Evolutionary conservation across 345 rosid species (phyloP).

Genomic region (Eutrema japonicum): DNA sequence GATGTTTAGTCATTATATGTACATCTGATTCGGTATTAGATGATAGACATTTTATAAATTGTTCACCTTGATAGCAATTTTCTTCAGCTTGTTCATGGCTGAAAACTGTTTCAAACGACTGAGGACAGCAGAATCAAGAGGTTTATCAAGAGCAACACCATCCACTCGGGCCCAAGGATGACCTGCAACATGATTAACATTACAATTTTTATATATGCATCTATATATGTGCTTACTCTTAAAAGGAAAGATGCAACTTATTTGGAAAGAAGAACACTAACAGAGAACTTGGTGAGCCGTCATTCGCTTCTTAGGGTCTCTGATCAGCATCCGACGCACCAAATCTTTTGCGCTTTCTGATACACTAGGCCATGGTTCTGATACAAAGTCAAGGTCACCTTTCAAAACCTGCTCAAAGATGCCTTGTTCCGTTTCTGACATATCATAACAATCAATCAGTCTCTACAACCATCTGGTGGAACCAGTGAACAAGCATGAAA

Average conservation of each 20-base stretch:
- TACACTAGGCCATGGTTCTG: slow-evolving; percentile 98
- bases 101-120: slow-evolving; percentile 90
- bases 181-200: slow-evolving; percentile 49
- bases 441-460: slow-evolving; percentile 32
- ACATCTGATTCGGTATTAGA: neutral
- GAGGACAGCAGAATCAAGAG: slow-evolving; percentile 91
- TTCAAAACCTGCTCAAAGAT: slow-evolving; percentile 93
- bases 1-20: neutral
- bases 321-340: slow-evolving; percentile 79
- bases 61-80: slow-evolving; percentile 86
- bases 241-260: neutral
- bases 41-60: neutral
- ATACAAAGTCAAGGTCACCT: slow-evolving; percentile 84
- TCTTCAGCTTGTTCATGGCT: slow-evolving; percentile 96
- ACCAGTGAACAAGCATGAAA: slow-evolving; percentile 1
- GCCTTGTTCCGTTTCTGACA: slow-evolving; percentile 94
- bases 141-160: slow-evolving; percentile 90
- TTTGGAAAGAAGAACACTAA: slow-evolving; percentile 47
- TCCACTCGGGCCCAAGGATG: slow-evolving; percentile 95
- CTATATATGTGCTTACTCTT: slow-evolving; percentile 10
- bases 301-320: slow-evolving; percentile 80
- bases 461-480: slow-evolving; percentile 4
- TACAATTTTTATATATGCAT: neutral
- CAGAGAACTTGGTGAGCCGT: slow-evolving; percentile 91
- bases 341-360: slow-evolving; percentile 90